Evolutionary conservation across 805 yeast genomes (phyloP).

Genomic region (Saccharomycopsis sp.): DNA sequence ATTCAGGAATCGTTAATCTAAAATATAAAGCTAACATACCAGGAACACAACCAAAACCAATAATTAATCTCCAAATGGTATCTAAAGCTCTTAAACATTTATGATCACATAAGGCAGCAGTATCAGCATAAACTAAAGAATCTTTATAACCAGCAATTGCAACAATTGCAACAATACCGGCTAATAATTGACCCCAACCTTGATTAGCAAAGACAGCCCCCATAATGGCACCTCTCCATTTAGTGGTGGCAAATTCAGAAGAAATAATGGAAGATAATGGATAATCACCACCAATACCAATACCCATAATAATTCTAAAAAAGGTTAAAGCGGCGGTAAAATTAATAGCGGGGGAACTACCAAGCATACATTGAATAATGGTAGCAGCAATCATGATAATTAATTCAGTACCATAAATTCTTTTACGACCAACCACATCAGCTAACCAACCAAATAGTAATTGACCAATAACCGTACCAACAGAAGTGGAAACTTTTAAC

Average conservation of each 20-base stretch:
- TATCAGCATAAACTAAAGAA: constrained; percentile 41
- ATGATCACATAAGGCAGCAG: constrained; percentile 50
- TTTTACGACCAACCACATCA: constrained; percentile 77
- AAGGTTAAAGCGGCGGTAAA: constrained; percentile 66
- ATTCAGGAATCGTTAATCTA: constrained; percentile 91
- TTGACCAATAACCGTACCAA: constrained; percentile 91
- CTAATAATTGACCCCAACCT: constrained; percentile 90
- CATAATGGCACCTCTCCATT: constrained; percentile 98
- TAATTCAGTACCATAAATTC: constrained; percentile 77
- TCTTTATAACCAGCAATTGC: constrained; percentile 70
- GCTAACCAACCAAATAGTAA: constrained; percentile 74
- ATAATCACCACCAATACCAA: constrained; percentile 97
- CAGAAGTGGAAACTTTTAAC: constrained; percentile 81
- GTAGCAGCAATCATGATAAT: constrained; percentile 77
- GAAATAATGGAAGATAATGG: constrained; percentile 90
- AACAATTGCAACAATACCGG: constrained; percentile 74
- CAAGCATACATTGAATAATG: constrained; percentile 64
- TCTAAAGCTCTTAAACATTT: constrained; percentile 71
- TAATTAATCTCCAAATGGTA: constrained; percentile 87
- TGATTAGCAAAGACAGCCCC: constrained; percentile 94
- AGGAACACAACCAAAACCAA: constrained; percentile 88
- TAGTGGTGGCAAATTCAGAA: constrained; percentile 86
- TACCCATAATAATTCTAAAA: constrained; percentile 83
- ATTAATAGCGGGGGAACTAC: constrained; percentile 58
- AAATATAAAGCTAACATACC: constrained; percentile 76